Conservation (phyloP, 768 basidiomycete genomes). For the Mycena filopes region DNA sequence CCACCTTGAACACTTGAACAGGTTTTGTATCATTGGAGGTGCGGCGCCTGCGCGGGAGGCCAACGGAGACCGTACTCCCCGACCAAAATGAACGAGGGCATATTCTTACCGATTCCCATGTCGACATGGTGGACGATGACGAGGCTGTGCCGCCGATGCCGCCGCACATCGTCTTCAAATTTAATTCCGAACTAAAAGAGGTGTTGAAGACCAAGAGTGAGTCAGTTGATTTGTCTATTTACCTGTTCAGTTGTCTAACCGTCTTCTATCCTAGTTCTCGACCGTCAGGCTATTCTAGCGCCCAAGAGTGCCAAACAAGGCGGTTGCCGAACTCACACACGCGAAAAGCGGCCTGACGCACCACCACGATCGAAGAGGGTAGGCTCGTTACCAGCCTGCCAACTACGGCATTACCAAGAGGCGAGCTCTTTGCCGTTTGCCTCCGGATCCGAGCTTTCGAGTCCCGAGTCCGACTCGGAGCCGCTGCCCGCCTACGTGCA, state of each 20-base stretch:
- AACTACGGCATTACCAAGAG: too few relatives aligned
- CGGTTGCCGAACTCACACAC: too few relatives aligned
- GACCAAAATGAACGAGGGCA: neutral
- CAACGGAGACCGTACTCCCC: neutral
- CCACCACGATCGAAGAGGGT: neutral
- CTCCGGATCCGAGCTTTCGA: neutral
- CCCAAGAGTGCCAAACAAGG: too few relatives aligned
- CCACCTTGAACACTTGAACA: neutral
- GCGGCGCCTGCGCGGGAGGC: neutral
- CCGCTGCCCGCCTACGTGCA: neutral
- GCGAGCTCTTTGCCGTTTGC: neutral
- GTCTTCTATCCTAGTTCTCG: too few relatives aligned
- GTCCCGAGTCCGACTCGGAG: neutral
- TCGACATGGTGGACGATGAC: neutral
- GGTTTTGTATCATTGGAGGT: slow-evolving; percentile 9
- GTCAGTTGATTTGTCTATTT: neutral
- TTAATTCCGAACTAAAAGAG: neutral
- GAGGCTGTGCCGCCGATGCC: too few relatives aligned
- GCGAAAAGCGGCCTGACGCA: too few relatives aligned
- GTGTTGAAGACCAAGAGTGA: neutral
- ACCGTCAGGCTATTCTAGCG: too few relatives aligned
- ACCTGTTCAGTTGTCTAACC: neutral
- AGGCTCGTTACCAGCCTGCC: too few relatives aligned
- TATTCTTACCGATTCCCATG: neutral
- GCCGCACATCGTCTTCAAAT: neutral